Conservation (phyloP, 495 filamentous ascomycete species). For the Hypoxylon fragiforme region DNA sequence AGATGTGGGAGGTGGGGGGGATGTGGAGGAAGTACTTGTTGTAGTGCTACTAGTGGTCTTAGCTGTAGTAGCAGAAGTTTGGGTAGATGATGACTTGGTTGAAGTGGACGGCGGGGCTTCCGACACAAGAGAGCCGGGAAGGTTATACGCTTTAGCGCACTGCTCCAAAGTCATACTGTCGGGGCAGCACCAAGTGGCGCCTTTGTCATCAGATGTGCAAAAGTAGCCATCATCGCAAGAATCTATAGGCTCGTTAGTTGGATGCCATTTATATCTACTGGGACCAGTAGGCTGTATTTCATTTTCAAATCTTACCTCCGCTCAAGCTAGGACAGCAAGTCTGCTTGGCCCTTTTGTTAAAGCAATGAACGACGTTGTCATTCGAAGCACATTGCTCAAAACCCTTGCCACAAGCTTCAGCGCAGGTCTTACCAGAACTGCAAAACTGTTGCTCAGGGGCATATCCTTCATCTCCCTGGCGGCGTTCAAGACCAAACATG, state of each 20-base stretch:
- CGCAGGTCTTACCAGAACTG: slow-evolving; percentile 46
- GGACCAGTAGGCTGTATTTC: no score
- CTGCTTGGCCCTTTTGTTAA: slow-evolving; percentile 45
- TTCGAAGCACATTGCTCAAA: slow-evolving; percentile 46
- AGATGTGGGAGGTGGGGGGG: not conserved
- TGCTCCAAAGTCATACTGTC: slow-evolving; percentile 43
- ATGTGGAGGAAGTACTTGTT: slow-evolving; percentile 14
- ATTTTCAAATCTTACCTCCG: slow-evolving; percentile 48
- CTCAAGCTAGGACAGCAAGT: slow-evolving; percentile 48
- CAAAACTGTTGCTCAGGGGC: slow-evolving; percentile 47
- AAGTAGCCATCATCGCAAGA: slow-evolving; percentile 54
- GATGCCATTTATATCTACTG: not conserved
- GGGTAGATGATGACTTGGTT: slow-evolving; percentile 19
- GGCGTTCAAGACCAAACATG: slow-evolving; percentile 47
- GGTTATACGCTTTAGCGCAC: slow-evolving; percentile 47
- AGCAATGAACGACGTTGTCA: slow-evolving; percentile 49
- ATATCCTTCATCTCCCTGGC: slow-evolving; percentile 43
- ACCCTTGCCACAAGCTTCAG: slow-evolving; percentile 52
- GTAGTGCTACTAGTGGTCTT: slow-evolving; percentile 18
- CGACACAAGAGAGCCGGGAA: slow-evolving; percentile 44
- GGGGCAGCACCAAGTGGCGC: slow-evolving; percentile 53
- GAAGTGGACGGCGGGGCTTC: slow-evolving; percentile 34
- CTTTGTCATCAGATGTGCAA: slow-evolving; percentile 45
- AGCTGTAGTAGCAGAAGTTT: slow-evolving; percentile 24
- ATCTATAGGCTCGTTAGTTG: slow-evolving; percentile 38